phyloP scores from a whole-genome alignment of 768 basidiomycete genomes.

The Pleurotus citrinopileatus region DNA sequence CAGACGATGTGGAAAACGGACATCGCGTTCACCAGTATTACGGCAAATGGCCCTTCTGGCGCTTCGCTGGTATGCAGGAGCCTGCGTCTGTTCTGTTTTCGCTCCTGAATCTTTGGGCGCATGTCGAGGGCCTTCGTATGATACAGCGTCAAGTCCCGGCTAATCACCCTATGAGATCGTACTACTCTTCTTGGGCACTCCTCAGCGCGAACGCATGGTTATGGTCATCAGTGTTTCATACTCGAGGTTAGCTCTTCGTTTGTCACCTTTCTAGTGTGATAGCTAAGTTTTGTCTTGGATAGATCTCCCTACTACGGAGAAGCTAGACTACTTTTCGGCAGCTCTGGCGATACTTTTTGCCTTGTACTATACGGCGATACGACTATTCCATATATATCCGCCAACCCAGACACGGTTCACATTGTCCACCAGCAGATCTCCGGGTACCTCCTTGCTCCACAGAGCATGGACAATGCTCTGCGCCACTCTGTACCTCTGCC shows the following conservation, averaged over 20 bases:
- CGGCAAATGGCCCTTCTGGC: constrained; percentile 97
- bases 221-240: constrained; percentile 91
- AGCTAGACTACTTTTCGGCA: constrained; percentile 94
- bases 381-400: constrained; percentile 76
- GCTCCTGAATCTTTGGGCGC: constrained; percentile 77
- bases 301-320: constrained; percentile 86
- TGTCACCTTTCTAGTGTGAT: constrained; percentile 9
- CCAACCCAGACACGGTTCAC: constrained; percentile 24
- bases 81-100: constrained; percentile 91
- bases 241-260: constrained; percentile 60
- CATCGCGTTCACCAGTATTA: constrained; percentile 70
- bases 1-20: constrained; percentile 42
- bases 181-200: constrained; percentile 64
- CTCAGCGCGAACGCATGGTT: constrained; percentile 88
- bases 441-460: constrained; percentile 16
- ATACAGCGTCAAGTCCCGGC: constrained; percentile 45
- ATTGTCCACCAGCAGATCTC: constrained; percentile 17
- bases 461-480: constrained; percentile 51
- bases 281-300: constrained; percentile 5
- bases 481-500: constrained; percentile 55
- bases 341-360: constrained; percentile 80
- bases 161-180: constrained; percentile 65
- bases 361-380: constrained; percentile 74
- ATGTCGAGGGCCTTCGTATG: constrained; percentile 55
- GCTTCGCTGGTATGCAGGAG: constrained; percentile 88